Evolutionary conservation across 2,329 filamentous ascomycete genomes (phyloP).

Genomic region (Ophiostoma angusticollis): DNA sequence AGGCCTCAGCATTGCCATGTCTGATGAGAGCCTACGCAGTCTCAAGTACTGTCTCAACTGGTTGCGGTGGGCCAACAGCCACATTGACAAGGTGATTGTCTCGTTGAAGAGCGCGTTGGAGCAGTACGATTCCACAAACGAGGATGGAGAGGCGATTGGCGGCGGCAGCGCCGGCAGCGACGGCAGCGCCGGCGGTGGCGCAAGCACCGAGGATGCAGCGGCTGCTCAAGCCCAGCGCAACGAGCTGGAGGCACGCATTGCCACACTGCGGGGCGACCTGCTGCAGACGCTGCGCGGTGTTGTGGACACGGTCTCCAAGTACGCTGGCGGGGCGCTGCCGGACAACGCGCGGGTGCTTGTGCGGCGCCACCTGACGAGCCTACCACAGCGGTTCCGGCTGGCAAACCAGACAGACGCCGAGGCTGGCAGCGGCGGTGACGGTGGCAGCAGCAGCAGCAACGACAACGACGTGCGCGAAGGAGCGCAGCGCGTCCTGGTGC

Average conservation of each 20-base stretch:
- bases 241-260: slow-evolving; percentile 50
- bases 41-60: slow-evolving; percentile 74
- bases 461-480: slow-evolving; percentile 33
- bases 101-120: slow-evolving; percentile 64
- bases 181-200: slow-evolving; percentile 6
- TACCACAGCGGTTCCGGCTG: slow-evolving; percentile 66
- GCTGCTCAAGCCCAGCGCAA: slow-evolving; percentile 23
- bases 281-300: slow-evolving; percentile 70
- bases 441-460: not conserved
- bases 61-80: slow-evolving; percentile 69
- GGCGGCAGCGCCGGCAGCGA: not conserved
- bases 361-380: slow-evolving; percentile 66
- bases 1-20: slow-evolving; percentile 82
- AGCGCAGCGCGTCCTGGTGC: slow-evolving; percentile 67
- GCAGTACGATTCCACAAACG: slow-evolving; percentile 55
- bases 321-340: slow-evolving; percentile 81
- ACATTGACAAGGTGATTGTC: slow-evolving; percentile 62
- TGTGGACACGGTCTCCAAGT: slow-evolving; percentile 74
- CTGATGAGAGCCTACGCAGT: slow-evolving; percentile 70
- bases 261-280: slow-evolving; percentile 54
- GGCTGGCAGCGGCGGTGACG: not conserved
- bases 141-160: slow-evolving; percentile 7
- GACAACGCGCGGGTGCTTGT: slow-evolving; percentile 80
- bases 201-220: not conserved
- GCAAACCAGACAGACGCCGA: slow-evolving; percentile 36